These are phyloP conservation scores for Erysimum pusillum DNA, from an alignment of 441 rosid species.

Conservation along the genomic window DNA sequence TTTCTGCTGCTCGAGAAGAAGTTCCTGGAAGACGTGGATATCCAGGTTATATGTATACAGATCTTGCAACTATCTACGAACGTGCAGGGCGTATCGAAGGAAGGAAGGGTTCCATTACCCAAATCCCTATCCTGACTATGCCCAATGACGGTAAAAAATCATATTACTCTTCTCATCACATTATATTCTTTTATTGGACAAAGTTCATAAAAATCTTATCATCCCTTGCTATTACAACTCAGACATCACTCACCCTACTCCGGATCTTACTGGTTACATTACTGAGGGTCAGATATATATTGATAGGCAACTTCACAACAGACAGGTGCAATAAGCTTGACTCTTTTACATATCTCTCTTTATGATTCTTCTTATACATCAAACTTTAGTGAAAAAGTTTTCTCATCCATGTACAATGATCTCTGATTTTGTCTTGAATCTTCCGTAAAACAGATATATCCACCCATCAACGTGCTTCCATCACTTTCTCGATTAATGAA, in stretches of 20 bases:
- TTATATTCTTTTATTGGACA: background rate
- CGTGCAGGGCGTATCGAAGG: constrained; percentile 99
- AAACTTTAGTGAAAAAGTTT: background rate
- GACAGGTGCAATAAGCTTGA: constrained; percentile 67
- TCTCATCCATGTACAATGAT: background rate
- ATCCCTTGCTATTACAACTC: constrained; percentile 31
- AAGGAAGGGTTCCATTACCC: constrained; percentile 96
- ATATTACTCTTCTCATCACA: constrained; percentile 5
- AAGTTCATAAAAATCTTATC: constrained; percentile 16
- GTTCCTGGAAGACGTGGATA: constrained; percentile 99
- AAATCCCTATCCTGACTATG: constrained; percentile 98
- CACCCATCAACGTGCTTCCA: constrained; percentile 98
- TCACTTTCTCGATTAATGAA: constrained; percentile 97
- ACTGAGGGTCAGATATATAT: constrained; percentile 99
- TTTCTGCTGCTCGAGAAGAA: constrained; percentile 99
- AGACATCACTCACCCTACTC: constrained; percentile 99
- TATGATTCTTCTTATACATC: background rate
- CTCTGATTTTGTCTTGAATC: background rate
- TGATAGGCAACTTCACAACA: constrained; percentile 91
- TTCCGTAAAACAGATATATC: constrained; percentile 78
- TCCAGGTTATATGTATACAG: constrained; percentile 99
- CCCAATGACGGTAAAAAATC: constrained; percentile 87
- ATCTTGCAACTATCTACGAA: constrained; percentile 98
- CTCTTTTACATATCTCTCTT: constrained; percentile 4
- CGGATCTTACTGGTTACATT: constrained; percentile 99